Evolutionary conservation across 495 filamentous ascomycete species (phyloP), one percentile per base, ranked within the genome.

Genomic region (Talaromyces liani): DNA sequence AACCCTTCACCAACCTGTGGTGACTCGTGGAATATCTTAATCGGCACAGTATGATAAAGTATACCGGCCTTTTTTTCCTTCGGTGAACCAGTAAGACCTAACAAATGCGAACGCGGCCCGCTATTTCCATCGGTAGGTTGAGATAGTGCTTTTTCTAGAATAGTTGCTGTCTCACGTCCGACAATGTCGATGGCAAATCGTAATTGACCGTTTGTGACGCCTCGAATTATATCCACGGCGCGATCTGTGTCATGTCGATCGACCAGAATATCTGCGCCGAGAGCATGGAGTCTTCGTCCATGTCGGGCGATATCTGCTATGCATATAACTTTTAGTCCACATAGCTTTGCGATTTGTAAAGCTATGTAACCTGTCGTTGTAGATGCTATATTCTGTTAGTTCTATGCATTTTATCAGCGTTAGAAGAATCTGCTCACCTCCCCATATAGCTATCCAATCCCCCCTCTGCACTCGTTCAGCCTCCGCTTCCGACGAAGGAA

Each of bases 371-470:
- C 87, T 4, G 85, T 86, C 1, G 82, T 87, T 41, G 85, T 87
- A 1, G 84, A 86, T 18, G 82, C 84, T 84, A 33, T 33, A n/a
- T n/a, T n/a, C n/a, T n/a, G n/a, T n/a, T n/a, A n/a, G n/a, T n/a
- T n/a, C n/a, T n/a, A n/a, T n/a, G n/a, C n/a, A n/a, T n/a, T n/a
- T n/a, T n/a, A n/a, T n/a, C n/a, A n/a, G n/a, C n/a, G n/a, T n/a
- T n/a, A n/a, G n/a, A n/a, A n/a, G n/a, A n/a, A n/a, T n/a, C n/a
- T n/a, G n/a, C n/a, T n/a, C n/a, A 82, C 86, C 87, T 66, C 86
- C 87, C 87, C 87, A 90, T 14, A 89, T 82, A 10, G 80, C 85
- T 61, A 90, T 69, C 87, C 86, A 90, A 31, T 89, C 87, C 0
- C 83, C 85, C 8, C 65, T 47, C 55, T 72, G 71, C 1, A 80